Evolutionary conservation across 257 asterid genomes (phyloP).

Genomic region (Nicotiana knightiana): DNA sequence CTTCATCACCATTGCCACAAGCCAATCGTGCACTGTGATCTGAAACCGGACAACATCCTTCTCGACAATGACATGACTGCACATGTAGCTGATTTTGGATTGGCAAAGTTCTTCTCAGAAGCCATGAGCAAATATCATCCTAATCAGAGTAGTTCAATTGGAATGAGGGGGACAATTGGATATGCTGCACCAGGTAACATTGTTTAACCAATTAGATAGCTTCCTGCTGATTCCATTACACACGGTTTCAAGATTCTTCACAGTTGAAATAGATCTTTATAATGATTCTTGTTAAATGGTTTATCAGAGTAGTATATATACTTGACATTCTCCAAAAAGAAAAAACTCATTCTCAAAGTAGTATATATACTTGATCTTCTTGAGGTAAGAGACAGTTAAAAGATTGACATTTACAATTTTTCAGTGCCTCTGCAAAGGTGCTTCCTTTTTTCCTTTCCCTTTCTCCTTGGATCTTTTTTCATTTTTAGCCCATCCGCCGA

Average conservation of each 20-base stretch:
- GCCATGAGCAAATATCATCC: not conserved
- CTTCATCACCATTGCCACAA: conserved; percentile 11
- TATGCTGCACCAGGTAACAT: conserved; percentile 19
- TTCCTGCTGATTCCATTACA: not conserved
- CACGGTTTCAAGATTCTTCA: not conserved
- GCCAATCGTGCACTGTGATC: conserved; percentile 2
- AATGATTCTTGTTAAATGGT: not conserved
- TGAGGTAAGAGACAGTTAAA: too few relatives aligned
- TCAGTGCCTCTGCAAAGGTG: too few relatives aligned
- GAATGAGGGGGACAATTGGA: conserved; percentile 12
- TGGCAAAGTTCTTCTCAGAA: not conserved
- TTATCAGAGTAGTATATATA: not conserved
- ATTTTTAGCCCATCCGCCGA: not conserved
- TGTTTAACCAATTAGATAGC: not conserved
- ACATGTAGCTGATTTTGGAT: conserved; percentile 19
- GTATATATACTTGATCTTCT: too few relatives aligned
- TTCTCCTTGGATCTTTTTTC: not conserved
- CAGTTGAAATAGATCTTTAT: not conserved
- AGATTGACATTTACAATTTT: too few relatives aligned
- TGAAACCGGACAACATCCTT: conserved; percentile 13
- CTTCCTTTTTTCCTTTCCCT: too few relatives aligned
- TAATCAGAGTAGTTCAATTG: not conserved
- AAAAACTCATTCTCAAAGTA: not conserved
- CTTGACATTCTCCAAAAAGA: too few relatives aligned
- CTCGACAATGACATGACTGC: conserved; percentile 13